These are phyloP conservation scores for Cenchrus purpureus DNA, from an alignment of 176 grass and related monocot species.

Conservation along the genomic window DNA sequence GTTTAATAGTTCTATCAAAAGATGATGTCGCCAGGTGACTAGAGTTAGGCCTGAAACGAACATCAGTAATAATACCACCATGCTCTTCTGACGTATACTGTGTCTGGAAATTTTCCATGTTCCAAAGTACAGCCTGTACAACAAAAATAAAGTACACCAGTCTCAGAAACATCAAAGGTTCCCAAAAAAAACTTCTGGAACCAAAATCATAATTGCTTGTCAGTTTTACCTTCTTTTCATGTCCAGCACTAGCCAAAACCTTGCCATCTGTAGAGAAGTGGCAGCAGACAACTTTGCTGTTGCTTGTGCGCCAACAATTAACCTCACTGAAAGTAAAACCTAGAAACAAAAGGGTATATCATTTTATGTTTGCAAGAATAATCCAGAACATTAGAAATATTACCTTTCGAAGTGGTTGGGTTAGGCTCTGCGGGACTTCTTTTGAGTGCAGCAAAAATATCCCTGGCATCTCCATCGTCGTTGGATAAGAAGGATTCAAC, in stretches of 20 bases:
- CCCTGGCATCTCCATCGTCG: slow-evolving; percentile 83
- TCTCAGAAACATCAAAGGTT: slow-evolving; percentile 34
- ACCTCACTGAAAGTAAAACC: slow-evolving; percentile 94
- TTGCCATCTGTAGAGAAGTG: slow-evolving; percentile 98
- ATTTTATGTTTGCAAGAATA: slow-evolving; percentile 1
- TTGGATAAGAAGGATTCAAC: slow-evolving; percentile 97
- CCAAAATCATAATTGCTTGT: slow-evolving; percentile 20
- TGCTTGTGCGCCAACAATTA: slow-evolving; percentile 78
- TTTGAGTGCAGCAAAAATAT: slow-evolving; percentile 92
- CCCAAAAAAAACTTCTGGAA: slow-evolving; percentile 24
- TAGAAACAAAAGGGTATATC: slow-evolving; percentile 40
- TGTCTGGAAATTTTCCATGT: slow-evolving; percentile 93
- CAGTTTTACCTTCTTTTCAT: slow-evolving; percentile 89
- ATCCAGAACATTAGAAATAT: slow-evolving; percentile 9
- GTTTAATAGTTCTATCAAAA: slow-evolving; percentile 84
- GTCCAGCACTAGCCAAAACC: slow-evolving; percentile 91
- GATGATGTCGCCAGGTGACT: slow-evolving; percentile 92
- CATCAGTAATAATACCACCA: slow-evolving; percentile 72
- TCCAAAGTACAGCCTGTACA: slow-evolving; percentile 94
- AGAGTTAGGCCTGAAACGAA: slow-evolving; percentile 91
- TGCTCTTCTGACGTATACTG: slow-evolving; percentile 84
- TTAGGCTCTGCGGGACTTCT: slow-evolving; percentile 68
- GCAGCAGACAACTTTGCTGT: slow-evolving; percentile 93
- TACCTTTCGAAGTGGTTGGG: slow-evolving; percentile 72
- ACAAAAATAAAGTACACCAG: slow-evolving; percentile 22